Base-by-base conservation (phyloP, 169 alveolate genomes). In the Theileria orientalis region DNA sequence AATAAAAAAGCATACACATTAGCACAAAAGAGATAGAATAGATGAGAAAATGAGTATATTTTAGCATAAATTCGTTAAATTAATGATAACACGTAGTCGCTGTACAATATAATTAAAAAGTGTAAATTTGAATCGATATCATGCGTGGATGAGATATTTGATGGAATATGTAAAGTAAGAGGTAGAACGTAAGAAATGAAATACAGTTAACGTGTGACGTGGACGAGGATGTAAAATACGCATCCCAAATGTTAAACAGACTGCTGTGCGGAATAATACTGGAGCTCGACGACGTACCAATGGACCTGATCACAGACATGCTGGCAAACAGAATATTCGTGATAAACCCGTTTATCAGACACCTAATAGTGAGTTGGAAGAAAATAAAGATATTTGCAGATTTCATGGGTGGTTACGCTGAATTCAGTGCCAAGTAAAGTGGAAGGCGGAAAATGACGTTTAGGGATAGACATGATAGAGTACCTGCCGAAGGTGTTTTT, bases 161-260 rank as follows among this genome's bases (percentile, higher is more conserved):
- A 84, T 75, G 87, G 92, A 30, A 57, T 89, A 14, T 83, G 89
- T 72, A 83, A 88, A 59, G 89, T 84, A 37, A 3, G 59, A 3
- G 32, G 32, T 25, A n/a, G 16, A 62, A 42, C 7, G 0, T 21
- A 42, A n/a, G 19, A 41, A 30, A 29, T 44, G 52, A 56, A 13
- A 13, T 51, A 5, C 76, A 79, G 87, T 30, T 79, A n/a, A 83
- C 77, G 57, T 84, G 90, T 19, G 93, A 89, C 60, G 30, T 74
- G 7, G 90, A 88, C 71, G 90, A 85, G 1, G 88, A 89, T 89
- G 93, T 89, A 6, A 84, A 78, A 68, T 80, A 74, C 46, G 86
- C 88, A n/a, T 78, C 89, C 40, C 82, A 72, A 37, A 73, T 79
- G 57, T 69, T 89, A 30, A 86, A 85, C 62, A 82, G 86, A 46